These are phyloP conservation scores for Saccharomycopsis capsularis DNA, from an alignment of 805 yeast species.

Conservation along the genomic window DNA sequence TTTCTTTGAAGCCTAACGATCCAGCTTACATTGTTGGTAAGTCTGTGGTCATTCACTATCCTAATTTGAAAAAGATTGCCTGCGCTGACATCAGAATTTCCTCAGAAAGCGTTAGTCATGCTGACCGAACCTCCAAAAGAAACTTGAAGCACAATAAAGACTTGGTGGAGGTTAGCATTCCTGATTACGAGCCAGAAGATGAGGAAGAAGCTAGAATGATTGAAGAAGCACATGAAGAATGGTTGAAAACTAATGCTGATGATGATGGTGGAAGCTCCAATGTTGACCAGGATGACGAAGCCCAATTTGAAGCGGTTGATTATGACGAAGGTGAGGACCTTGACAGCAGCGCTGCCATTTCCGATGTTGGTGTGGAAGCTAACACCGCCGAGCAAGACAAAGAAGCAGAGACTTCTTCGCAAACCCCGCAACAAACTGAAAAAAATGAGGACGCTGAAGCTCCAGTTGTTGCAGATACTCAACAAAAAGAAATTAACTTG, in stretches of 20 bases:
- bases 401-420: neutral
- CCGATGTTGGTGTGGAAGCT: neutral
- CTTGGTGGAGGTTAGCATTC: slow-evolving; percentile 14
- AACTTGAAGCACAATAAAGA: slow-evolving; percentile 17
- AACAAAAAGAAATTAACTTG: neutral
- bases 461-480: neutral
- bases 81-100: slow-evolving; percentile 50
- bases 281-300: slow-evolving; percentile 13
- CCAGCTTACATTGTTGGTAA: slow-evolving; percentile 54
- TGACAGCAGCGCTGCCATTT: neutral
- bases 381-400: neutral
- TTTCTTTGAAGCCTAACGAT: slow-evolving; percentile 51
- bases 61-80: slow-evolving; percentile 48
- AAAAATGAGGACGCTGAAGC: neutral
- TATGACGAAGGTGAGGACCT: slow-evolving; percentile 4
- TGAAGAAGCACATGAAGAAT: slow-evolving; percentile 19
- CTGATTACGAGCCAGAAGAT: slow-evolving; percentile 22
- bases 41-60: slow-evolving; percentile 50
- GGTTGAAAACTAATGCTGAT: slow-evolving; percentile 26
- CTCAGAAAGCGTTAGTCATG: slow-evolving; percentile 20
- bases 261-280: slow-evolving; percentile 24
- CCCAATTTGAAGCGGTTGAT: slow-evolving; percentile 2
- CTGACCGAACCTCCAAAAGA: slow-evolving; percentile 24
- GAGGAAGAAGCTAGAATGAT: slow-evolving; percentile 22
- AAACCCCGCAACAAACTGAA: neutral